Base-by-base conservation (phyloP, 1,139 yeast species). In the Taiozyma onychis region DNA sequence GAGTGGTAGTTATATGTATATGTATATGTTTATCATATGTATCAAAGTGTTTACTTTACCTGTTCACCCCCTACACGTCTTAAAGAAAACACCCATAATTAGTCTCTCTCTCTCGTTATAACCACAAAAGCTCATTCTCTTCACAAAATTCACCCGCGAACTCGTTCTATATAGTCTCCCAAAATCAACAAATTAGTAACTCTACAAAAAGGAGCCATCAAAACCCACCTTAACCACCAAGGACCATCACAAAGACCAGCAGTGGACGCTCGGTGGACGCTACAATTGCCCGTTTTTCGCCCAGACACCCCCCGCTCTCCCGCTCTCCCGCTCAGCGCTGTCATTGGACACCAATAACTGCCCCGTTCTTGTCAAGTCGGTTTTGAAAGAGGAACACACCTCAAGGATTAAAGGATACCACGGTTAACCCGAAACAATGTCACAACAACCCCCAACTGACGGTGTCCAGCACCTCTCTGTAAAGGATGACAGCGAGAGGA, bases 381-480 rank as follows among this genome's bases (percentile, higher is more conserved):
- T 7, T 10, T 27, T 8, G 30, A n/a, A 32, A 32, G 35, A n/a
- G n/a, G 18, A 32, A 6, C 34, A 3, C 18, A 32, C 16, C 18
- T n/a, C 35, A 32, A 32, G 35, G 35, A 37, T 18, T 18, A 37
- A 37, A 18, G 41, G 41, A 37, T 18, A 21, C 21, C 18, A 16
- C 24, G 39, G 39, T 35, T 35, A 35, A 16, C 39, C 10, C 10
- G 16, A 4, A 11, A 18, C 41, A 37, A 16, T 18, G 41, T 18
- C 41, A 37, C 41, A 37, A 21, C 41, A 37, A 46, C 43, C 48
- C 34, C 50, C 32, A 24, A 22, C 39, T 52, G 55, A 7, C 49
- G 35, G 27, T 35, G 24, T 37, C 24, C 41, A 37, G 7, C 41
- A 37, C 21, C 41, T 37, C 2, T 37, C 41, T 6, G 18, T 37